These are phyloP conservation scores for Boletus tylopilopsis DNA, from an alignment of 768 basidiomycete genomes.

Conservation along the genomic window DNA sequence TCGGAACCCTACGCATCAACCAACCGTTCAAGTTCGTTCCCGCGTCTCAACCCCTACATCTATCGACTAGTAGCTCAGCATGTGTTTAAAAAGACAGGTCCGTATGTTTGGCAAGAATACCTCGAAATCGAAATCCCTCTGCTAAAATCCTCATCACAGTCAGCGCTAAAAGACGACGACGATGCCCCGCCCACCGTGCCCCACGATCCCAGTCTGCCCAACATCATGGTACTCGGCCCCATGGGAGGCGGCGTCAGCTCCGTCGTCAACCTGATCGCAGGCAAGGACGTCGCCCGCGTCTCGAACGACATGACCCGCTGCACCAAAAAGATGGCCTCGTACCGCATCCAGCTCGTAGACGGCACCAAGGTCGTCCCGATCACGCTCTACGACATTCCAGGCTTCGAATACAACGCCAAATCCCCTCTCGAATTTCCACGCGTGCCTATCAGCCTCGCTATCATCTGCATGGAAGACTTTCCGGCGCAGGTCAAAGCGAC, in stretches of 20 bases:
- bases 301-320: conserved; percentile 18
- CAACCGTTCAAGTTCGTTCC: not conserved
- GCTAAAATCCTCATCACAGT: conserved; percentile 11
- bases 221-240: conserved; percentile 26
- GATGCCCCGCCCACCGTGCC: not conserved
- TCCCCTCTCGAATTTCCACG: conserved; percentile 19
- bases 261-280: conserved; percentile 29
- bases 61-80: not conserved
- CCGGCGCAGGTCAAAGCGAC: conserved; percentile 19
- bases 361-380: conserved; percentile 6
- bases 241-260: conserved; percentile 27
- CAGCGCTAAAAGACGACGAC: not conserved
- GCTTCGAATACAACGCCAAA: conserved; percentile 16
- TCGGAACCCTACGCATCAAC: too few species aligned
- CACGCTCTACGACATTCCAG: conserved; percentile 24
- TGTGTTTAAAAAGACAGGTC: conserved; percentile 20
- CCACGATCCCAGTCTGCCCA: conserved; percentile 10
- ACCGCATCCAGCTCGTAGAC: conserved; percentile 15
- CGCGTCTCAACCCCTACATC: not conserved
- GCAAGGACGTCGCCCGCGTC: conserved; percentile 15
- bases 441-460: conserved; percentile 19
- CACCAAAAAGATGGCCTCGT: conserved; percentile 14
- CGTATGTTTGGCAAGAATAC: not conserved
- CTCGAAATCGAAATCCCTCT: not conserved
- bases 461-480: conserved; percentile 22